Conservation (phyloP, 192 early-diverging fungal species). For the Backusella tuberculispora region DNA sequence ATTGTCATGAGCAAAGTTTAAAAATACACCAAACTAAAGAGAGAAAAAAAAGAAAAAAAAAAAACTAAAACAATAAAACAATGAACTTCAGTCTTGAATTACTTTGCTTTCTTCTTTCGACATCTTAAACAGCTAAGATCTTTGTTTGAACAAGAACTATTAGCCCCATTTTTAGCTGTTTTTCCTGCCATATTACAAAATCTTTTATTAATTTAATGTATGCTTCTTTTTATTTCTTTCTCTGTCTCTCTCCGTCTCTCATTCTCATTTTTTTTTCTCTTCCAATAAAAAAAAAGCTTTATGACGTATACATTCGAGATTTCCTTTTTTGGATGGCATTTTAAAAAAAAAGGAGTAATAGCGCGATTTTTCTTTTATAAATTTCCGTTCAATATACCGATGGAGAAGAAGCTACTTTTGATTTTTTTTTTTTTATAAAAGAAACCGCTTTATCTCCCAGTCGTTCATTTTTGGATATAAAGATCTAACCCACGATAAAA, state of each 20-base stretch:
- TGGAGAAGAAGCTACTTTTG: not conserved
- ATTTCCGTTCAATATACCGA: not conserved
- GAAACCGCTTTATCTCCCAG: not conserved
- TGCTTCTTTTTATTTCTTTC: not conserved
- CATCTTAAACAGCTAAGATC: constrained; percentile 42
- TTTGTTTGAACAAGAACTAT: constrained; percentile 22
- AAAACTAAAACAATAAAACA: constrained; percentile 19
- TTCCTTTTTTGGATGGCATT: constrained; percentile 1
- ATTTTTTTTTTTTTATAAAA: not conserved
- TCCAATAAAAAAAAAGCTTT: not conserved
- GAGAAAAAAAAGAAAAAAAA: constrained; percentile 15
- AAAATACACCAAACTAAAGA: not conserved
- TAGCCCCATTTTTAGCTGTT: not conserved
- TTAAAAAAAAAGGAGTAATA: constrained; percentile 7
- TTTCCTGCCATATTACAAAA: constrained; percentile 8
- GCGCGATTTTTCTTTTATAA: not conserved
- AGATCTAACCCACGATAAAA: constrained; percentile 5
- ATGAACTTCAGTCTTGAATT: not conserved
- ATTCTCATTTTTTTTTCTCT: not conserved
- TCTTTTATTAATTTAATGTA: constrained; percentile 1
- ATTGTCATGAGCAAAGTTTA: not conserved
- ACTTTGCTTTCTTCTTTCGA: constrained; percentile 48
- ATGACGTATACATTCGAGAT: not conserved
- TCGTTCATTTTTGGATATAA: not conserved
- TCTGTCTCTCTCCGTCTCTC: not conserved